Base-by-base conservation (phyloP, 345 rosid species). In the Rhizophora apiculata region DNA sequence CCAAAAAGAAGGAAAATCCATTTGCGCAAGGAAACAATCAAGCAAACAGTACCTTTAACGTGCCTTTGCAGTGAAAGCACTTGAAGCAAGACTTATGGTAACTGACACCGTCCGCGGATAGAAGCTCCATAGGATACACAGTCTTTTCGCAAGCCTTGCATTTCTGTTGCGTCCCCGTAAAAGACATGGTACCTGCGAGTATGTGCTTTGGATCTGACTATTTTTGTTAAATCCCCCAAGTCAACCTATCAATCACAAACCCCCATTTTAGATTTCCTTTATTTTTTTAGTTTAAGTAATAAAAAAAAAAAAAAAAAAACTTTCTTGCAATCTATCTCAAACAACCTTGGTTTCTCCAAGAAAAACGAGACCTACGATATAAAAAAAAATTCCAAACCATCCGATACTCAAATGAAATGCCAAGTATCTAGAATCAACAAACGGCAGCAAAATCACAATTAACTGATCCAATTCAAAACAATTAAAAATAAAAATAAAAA, bases 131-230 rank as follows among this genome's bases (percentile, higher is more conserved):
- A 1, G 97, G 94, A 71, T 96, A 96, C 63, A 96, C 99, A 10
- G 99, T 96, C 91, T 90, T 96, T 75, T 85, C 96, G 55, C 99
- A 96, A 32, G 90, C 92, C 84, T 84, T 90, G 85, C 99, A 96
- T 82, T 92, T 96, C 84, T 90, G 87, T 73, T 87, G 97, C 56
- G 99, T 96, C 64, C 99, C 99, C 11, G 80, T 83, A 76, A 96
- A 96, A 73, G 99, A 89, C 98, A 95, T 95, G 58, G 83, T 55
- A 34, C 22, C 63, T 27, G 51, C 46, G 10, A 16, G 26, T 63
- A 30, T 43, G 52, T 29, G 68, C 49, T 62, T 74, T 64, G 29
- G 74, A 75, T 65, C 70, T 60, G 32, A 60, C 65, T 32, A 34
- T 26, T 20, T 32, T 26, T 32, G 0, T 9, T 34, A 34, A 72